phyloP scores from a whole-genome alignment of 768 basidiomycete species.

The Auriculariales sp. region DNA sequence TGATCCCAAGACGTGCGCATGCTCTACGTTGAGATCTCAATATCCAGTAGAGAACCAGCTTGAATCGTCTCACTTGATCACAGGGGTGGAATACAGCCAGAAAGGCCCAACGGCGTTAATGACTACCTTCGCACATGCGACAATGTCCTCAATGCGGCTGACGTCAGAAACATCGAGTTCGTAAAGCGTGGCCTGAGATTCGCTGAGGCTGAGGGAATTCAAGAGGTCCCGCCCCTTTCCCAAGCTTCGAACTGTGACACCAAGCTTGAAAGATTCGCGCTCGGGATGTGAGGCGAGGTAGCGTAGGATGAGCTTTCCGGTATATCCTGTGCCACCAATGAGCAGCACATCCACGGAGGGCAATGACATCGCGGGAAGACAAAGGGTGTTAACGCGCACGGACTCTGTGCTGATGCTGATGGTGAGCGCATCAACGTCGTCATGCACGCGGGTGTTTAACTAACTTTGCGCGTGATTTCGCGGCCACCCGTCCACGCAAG shows the following conservation, averaged over 20 bases:
- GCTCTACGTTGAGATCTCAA: slow-evolving; percentile 30
- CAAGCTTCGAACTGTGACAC: slow-evolving; percentile 59
- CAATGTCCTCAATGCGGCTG: slow-evolving; percentile 38
- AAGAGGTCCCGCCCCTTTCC: slow-evolving; percentile 42
- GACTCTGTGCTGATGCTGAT: too few species aligned
- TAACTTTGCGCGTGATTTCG: too few species aligned
- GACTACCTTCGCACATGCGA: slow-evolving; percentile 52
- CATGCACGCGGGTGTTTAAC: too few species aligned
- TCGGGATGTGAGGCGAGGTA: slow-evolving; percentile 58
- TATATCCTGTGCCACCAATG: slow-evolving; percentile 67
- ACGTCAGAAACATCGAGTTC: slow-evolving; percentile 36
- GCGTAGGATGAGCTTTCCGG: slow-evolving; percentile 49
- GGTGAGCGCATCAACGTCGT: too few species aligned
- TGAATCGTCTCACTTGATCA: slow-evolving; percentile 40
- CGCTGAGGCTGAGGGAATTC: slow-evolving; percentile 28
- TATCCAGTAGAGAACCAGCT: background rate
- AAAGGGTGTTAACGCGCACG: too few species aligned
- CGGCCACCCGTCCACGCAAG: too few species aligned
- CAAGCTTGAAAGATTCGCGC: slow-evolving; percentile 42
- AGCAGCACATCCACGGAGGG: slow-evolving; percentile 37
- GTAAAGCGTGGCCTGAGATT: slow-evolving; percentile 29
- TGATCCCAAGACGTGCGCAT: slow-evolving; percentile 57
- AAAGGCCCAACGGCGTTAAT: slow-evolving; percentile 71
- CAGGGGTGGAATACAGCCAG: slow-evolving; percentile 51
- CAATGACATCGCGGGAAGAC: too few species aligned